Evolutionary conservation across 345 rosid genomes (phyloP).

Genomic region (Citrus hindsii): DNA sequence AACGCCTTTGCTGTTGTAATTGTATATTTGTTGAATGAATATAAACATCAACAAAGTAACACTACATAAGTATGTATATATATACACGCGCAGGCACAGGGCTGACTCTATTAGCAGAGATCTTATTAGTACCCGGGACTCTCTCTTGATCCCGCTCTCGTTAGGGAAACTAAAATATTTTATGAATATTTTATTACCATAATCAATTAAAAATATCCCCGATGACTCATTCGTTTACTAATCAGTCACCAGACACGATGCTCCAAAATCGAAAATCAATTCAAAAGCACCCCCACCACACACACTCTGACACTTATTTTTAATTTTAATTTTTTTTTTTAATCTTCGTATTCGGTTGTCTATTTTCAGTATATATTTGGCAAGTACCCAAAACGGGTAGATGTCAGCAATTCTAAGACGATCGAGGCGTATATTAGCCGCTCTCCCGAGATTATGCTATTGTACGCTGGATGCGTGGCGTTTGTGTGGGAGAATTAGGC

Average conservation of each 20-base stretch:
- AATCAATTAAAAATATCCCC: neutral
- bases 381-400: conserved; percentile 4
- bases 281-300: neutral
- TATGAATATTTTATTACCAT: neutral
- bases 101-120: conserved; percentile 21
- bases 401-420: neutral
- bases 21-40: neutral
- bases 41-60: conserved; percentile 19
- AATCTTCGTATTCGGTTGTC: neutral
- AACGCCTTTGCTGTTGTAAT: neutral
- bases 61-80: conserved; percentile 17
- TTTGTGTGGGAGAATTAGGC: neutral
- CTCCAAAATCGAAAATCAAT: conserved; percentile 45
- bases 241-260: conserved; percentile 64
- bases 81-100: neutral
- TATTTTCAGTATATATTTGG: neutral
- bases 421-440: conserved; percentile 22
- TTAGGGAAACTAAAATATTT: conserved; percentile 17
- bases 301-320: neutral
- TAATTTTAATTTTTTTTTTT: neutral
- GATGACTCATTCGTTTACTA: neutral
- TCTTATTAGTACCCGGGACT: neutral
- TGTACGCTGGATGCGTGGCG: conserved; percentile 6
- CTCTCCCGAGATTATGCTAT: neutral
- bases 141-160: conserved; percentile 22